Percentiles rank a stretch among this genome's conserved stretches.
Evolutionary conservation across 768 basidiomycete species (phyloP).

Genomic region (Obba rivulosa): DNA sequence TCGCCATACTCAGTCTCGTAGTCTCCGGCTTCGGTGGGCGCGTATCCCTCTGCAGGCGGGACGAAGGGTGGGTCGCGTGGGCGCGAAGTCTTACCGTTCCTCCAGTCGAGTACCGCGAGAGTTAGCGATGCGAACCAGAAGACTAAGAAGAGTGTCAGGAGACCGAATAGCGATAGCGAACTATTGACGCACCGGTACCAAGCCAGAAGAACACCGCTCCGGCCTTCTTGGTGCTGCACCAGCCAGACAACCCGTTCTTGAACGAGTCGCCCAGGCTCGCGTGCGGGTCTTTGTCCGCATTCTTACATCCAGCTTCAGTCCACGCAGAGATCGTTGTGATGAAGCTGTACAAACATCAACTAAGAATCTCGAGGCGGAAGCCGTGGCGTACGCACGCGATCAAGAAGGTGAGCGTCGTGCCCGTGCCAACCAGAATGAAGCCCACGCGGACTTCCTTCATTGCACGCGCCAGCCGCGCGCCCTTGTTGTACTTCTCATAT

Average conservation of each 20-base stretch:
- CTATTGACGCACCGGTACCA: conserved; percentile 50
- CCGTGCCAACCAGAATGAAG: conserved; percentile 76
- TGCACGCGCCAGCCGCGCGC: conserved; percentile 71
- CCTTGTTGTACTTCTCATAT: conserved; percentile 82
- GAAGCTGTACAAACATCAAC: conserved; percentile 38
- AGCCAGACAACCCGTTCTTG: conserved; percentile 61
- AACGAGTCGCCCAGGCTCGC: conserved; percentile 60
- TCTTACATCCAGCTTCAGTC: conserved; percentile 87
- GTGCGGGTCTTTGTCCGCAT: conserved; percentile 77
- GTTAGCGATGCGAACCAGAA: conserved; percentile 71
- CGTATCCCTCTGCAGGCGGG: conserved; percentile 38
- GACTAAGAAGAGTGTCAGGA: conserved; percentile 33
- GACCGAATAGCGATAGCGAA: background rate
- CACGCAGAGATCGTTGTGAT: conserved; percentile 78
- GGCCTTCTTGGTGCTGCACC: conserved; percentile 93
- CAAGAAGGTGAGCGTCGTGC: conserved; percentile 60
- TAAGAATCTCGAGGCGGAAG: background rate
- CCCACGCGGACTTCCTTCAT: conserved; percentile 78
- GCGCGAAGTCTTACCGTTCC: conserved; percentile 49
- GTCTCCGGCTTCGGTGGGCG: conserved; percentile 26
- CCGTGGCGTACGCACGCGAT: conserved; percentile 58
- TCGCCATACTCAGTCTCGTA: conserved; percentile 49
- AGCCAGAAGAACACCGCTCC: conserved; percentile 89
- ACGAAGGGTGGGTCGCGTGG: conserved; percentile 76
- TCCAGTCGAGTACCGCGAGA: conserved; percentile 71